These are phyloP conservation scores for Candida insectorum DNA, from an alignment of 805 yeast genomes.

Conservation along the genomic window DNA sequence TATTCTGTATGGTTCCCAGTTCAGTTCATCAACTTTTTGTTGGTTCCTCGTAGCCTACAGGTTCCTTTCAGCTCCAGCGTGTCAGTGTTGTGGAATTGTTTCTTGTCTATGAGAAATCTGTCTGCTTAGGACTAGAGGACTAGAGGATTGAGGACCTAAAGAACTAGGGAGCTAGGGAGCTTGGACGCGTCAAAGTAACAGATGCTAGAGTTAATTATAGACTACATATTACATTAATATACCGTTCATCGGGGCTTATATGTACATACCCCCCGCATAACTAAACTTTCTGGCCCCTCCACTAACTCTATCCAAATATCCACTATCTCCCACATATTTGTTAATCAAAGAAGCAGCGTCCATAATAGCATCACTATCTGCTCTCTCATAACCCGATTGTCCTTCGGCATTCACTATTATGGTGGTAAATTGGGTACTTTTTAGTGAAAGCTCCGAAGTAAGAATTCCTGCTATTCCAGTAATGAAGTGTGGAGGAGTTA, in stretches of 20 bases:
- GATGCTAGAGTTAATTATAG: not conserved
- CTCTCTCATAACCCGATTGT: slow-evolving; percentile 55
- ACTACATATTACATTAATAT: not conserved
- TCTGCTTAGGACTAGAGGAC: not conserved
- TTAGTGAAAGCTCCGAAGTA: slow-evolving; percentile 21
- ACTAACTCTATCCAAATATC: not conserved
- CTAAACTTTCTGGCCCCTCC: too few relatives aligned
- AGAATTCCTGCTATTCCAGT: slow-evolving; percentile 56
- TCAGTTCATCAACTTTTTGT: slow-evolving; percentile 68
- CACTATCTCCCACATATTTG: too few relatives aligned
- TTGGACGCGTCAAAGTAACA: not conserved
- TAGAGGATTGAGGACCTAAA: not conserved
- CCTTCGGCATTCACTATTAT: slow-evolving; percentile 57
- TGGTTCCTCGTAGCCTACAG: slow-evolving; percentile 70
- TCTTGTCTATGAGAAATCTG: slow-evolving; percentile 72
- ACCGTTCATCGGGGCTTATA: too few relatives aligned
- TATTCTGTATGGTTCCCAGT: slow-evolving; percentile 81
- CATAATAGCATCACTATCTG: slow-evolving; percentile 40
- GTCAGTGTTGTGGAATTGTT: slow-evolving; percentile 93
- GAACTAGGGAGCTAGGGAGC: not conserved
- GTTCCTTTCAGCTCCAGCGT: slow-evolving; percentile 87
- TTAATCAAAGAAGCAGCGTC: slow-evolving; percentile 18
- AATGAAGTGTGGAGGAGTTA: slow-evolving; percentile 60
- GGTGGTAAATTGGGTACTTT: slow-evolving; percentile 9
- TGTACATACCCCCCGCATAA: too few relatives aligned